Percentiles rank a stretch among this genome's conserved stretches.
Evolutionary conservation across 2,329 filamentous ascomycete genomes (phyloP).

Genomic region (Monosporascus ibericus): DNA sequence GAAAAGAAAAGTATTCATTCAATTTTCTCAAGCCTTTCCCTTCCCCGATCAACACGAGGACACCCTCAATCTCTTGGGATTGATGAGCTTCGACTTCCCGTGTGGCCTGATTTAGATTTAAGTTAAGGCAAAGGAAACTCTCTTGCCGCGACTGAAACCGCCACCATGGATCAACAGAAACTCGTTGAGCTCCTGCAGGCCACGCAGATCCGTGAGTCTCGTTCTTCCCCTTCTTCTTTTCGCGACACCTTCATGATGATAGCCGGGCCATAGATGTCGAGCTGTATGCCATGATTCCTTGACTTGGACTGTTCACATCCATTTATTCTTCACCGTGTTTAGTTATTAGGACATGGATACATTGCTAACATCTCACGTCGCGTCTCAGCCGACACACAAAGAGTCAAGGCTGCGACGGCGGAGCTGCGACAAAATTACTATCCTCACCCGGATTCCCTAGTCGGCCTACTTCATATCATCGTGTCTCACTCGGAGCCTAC

Average conservation of each 20-base stretch:
- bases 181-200: slow-evolving; percentile 83
- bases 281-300: too few species aligned
- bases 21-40: background rate
- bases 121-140: background rate
- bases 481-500: slow-evolving; percentile 67
- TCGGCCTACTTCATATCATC: slow-evolving; percentile 82
- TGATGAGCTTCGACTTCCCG: background rate
- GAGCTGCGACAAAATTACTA: slow-evolving; percentile 93
- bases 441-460: slow-evolving; percentile 73
- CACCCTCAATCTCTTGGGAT: background rate
- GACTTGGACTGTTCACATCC: slow-evolving; percentile 1
- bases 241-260: too few species aligned
- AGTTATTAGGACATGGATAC: slow-evolving; percentile 5
- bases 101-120: background rate
- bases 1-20: background rate
- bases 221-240: slow-evolving; percentile 1
- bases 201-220: slow-evolving; percentile 73
- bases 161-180: slow-evolving; percentile 70
- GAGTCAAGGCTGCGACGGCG: slow-evolving; percentile 83
- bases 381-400: slow-evolving; percentile 71
- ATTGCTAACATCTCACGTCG: slow-evolving; percentile 27
- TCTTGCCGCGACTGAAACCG: background rate
- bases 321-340: slow-evolving; percentile 6
- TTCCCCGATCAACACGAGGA: background rate
- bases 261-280: background rate